Percentiles rank a stretch among this genome's conserved stretches.
Evolutionary conservation across 352 stramenopile species (phyloP).

Genomic region (Phytophthora citrophthora): DNA sequence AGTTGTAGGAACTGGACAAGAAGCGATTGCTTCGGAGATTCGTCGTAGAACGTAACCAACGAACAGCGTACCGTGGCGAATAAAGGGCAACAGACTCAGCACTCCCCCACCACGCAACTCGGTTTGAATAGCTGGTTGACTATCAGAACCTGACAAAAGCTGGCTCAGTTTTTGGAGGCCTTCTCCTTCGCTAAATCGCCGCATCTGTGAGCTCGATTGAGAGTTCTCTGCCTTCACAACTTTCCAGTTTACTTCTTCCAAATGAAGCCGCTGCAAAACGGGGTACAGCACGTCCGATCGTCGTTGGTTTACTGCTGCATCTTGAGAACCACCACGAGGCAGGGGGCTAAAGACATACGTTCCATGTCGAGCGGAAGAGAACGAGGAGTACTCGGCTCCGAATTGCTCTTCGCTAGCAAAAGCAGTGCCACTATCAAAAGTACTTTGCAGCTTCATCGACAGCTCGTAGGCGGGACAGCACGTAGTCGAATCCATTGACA

Average conservation of each 20-base stretch:
- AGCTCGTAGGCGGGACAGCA: conserved; percentile 56
- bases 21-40: conserved; percentile 48
- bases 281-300: conserved; percentile 6
- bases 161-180: conserved; percentile 56
- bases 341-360: conserved; percentile 44
- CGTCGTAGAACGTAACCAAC: conserved; percentile 57
- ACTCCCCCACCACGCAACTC: conserved; percentile 71
- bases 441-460: conserved; percentile 43
- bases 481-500: conserved; percentile 66
- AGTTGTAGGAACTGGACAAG: conserved; percentile 40
- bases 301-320: conserved; percentile 16
- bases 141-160: conserved; percentile 45
- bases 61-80: conserved; percentile 73
- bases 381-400: conserved; percentile 36
- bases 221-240: conserved; percentile 50
- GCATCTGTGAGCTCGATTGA: conserved; percentile 49
- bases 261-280: conserved; percentile 39
- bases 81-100: conserved; percentile 76
- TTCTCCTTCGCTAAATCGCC: conserved; percentile 52
- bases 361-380: conserved; percentile 26
- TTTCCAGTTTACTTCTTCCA: conserved; percentile 60
- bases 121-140: conserved; percentile 68
- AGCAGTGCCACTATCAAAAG: conserved; percentile 36
- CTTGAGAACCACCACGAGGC: conserved; percentile 21
- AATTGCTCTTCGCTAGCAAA: conserved; percentile 55